Conservation (phyloP, 495 filamentous ascomycete species). For the Hypoxylon trugodes region DNA sequence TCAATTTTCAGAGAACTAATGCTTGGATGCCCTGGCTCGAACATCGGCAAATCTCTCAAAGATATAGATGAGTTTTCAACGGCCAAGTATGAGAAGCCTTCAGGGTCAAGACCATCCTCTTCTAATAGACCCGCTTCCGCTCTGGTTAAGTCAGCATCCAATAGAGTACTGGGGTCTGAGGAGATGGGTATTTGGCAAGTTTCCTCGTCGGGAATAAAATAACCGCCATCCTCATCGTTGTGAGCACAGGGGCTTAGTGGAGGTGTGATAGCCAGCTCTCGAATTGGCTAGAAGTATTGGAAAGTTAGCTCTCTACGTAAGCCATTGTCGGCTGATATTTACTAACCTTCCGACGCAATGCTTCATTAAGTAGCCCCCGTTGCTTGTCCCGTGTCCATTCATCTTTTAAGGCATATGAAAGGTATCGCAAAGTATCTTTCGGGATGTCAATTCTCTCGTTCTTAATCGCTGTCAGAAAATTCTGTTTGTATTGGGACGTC, state of each 20-base stretch:
- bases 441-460: slow-evolving; percentile 57
- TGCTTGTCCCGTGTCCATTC: slow-evolving; percentile 51
- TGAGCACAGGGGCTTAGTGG: slow-evolving; percentile 63
- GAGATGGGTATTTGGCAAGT: slow-evolving; percentile 60
- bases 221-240: slow-evolving; percentile 42
- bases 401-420: slow-evolving; percentile 50
- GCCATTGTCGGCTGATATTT: background rate
- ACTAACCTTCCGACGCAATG: slow-evolving; percentile 50
- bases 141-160: slow-evolving; percentile 55
- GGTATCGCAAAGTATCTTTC: slow-evolving; percentile 47
- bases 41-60: slow-evolving; percentile 3
- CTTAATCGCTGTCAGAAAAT: slow-evolving; percentile 36
- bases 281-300: slow-evolving; percentile 4
- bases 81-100: background rate
- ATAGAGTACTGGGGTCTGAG: slow-evolving; percentile 58
- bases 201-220: slow-evolving; percentile 58
- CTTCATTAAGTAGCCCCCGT: slow-evolving; percentile 41
- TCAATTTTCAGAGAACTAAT: slow-evolving; percentile 25
- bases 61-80: slow-evolving; percentile 8
- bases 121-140: slow-evolving; percentile 54
- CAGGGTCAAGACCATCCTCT: slow-evolving; percentile 36
- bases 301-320: background rate
- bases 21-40: slow-evolving; percentile 19
- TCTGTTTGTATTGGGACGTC: slow-evolving; percentile 34
- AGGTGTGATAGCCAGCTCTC: slow-evolving; percentile 57